These are phyloP conservation scores for Uronychia setigera DNA, from an alignment of 73 alveolate species.

Conservation along the genomic window DNA sequence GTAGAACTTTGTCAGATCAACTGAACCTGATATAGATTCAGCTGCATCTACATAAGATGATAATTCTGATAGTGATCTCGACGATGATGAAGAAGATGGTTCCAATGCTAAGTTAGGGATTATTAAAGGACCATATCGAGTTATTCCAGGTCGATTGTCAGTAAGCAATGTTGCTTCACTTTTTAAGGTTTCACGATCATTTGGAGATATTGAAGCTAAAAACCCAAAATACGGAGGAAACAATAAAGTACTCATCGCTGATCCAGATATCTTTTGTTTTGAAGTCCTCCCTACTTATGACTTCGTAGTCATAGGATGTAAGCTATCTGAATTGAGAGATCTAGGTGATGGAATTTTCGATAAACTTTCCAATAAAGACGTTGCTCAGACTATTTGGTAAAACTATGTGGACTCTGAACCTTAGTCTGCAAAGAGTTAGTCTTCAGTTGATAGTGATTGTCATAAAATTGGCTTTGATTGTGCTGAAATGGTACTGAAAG, in stretches of 20 bases:
- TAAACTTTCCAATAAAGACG: conserved; percentile 66
- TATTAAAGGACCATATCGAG: conserved; percentile 52
- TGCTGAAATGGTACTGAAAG: conserved; percentile 74
- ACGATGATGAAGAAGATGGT: no score
- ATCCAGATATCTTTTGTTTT: conserved; percentile 79
- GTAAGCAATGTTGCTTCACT: not conserved
- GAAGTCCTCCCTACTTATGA: conserved; percentile 30
- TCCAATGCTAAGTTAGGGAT: not conserved
- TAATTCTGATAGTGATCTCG: no score
- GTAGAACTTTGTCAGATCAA: conserved; percentile 30
- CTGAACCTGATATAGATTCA: no score
- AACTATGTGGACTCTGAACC: not conserved
- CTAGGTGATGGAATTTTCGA: conserved; percentile 88
- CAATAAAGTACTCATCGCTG: conserved; percentile 80
- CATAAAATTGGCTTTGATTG: conserved; percentile 70
- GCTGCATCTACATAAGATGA: no score
- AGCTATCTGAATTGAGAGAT: conserved; percentile 58
- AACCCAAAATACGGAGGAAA: conserved; percentile 80
- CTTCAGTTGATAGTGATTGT: not conserved
- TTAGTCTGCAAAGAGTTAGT: not conserved
- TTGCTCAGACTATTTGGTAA: conserved; percentile 62
- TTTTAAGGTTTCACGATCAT: conserved; percentile 60
- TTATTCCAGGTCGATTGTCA: conserved; percentile 81
- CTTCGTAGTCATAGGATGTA: conserved; percentile 69
- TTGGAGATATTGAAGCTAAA: conserved; percentile 92